Evolutionary conservation across 805 yeast genomes (phyloP).

Genomic region (Saccharomycopsis oosterbeekiorum): DNA sequence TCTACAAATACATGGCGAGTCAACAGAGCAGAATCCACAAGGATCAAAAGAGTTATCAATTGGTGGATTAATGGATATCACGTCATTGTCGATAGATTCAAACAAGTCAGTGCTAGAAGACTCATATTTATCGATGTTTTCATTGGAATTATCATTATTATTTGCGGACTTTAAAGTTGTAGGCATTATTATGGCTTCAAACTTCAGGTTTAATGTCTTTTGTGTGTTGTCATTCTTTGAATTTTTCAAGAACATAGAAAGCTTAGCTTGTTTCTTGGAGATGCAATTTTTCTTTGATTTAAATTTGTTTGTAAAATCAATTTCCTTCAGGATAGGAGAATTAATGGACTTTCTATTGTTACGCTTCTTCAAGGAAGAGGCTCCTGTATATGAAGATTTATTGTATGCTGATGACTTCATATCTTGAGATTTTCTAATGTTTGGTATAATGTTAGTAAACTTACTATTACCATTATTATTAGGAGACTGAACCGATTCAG

Average conservation of each 20-base stretch:
- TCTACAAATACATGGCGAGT: constrained; percentile 84
- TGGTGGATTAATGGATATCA: background rate
- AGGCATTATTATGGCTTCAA: background rate
- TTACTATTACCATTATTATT: background rate
- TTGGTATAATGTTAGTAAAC: background rate
- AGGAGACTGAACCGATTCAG: background rate
- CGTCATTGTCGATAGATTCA: background rate
- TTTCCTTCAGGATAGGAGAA: constrained; percentile 3
- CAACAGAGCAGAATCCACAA: constrained; percentile 92
- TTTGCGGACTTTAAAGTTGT: background rate
- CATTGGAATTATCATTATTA: background rate
- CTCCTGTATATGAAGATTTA: background rate
- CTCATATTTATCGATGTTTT: background rate
- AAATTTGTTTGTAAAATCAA: constrained; percentile 14
- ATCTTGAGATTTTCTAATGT: background rate
- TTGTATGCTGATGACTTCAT: background rate
- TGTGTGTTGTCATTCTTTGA: background rate
- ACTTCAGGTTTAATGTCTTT: background rate
- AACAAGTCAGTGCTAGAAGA: background rate
- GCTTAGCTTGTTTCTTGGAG: constrained; percentile 17
- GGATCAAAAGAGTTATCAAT: constrained; percentile 34
- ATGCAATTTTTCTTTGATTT: background rate
- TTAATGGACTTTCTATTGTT: background rate
- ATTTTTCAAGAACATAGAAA: constrained; percentile 8
- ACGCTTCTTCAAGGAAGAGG: constrained; percentile 10